phyloP scores from a whole-genome alignment of 2,329 filamentous ascomycete genomes.

The Sporothrix protearum region DNA sequence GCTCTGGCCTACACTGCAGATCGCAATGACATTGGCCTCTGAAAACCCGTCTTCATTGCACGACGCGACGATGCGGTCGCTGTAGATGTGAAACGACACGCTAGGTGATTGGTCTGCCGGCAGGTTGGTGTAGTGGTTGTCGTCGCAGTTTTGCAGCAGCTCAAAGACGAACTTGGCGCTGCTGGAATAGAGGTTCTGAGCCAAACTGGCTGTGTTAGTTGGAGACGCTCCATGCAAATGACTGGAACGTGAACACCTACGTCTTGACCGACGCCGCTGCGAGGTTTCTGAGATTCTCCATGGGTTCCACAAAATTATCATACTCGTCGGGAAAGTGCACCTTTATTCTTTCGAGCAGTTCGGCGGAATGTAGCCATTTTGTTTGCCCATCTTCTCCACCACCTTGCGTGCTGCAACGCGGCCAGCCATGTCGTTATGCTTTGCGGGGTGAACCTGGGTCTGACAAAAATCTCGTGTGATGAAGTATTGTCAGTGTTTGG shows the following conservation, averaged over 20 bases:
- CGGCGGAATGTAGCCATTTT: not conserved
- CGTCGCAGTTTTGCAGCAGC: slow-evolving; percentile 54
- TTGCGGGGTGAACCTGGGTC: too few relatives aligned
- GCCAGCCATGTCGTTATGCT: not conserved
- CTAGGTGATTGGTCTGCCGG: too few relatives aligned
- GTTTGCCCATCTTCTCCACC: not conserved
- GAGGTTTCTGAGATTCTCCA: not conserved
- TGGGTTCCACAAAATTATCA: not conserved
- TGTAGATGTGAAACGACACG: slow-evolving; percentile 31
- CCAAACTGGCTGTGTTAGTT: too few relatives aligned
- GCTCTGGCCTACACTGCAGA: slow-evolving; percentile 46
- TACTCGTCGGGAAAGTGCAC: not conserved
- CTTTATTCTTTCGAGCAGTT: not conserved
- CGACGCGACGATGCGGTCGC: slow-evolving; percentile 42
- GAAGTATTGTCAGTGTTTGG: too few relatives aligned
- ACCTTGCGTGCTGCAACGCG: slow-evolving; percentile 10
- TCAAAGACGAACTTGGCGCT: slow-evolving; percentile 50
- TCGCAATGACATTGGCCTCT: slow-evolving; percentile 41
- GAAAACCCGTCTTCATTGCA: slow-evolving; percentile 51
- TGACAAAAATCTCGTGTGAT: too few relatives aligned
- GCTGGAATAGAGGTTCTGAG: slow-evolving; percentile 38
- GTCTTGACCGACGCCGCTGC: slow-evolving; percentile 29
- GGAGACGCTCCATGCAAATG: not conserved
- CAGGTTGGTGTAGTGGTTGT: slow-evolving; percentile 41
- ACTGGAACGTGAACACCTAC: slow-evolving; percentile 21